Conservation (phyloP, 2,329 filamentous ascomycete genomes). For the Ophiocordyceps unilateralis region DNA sequence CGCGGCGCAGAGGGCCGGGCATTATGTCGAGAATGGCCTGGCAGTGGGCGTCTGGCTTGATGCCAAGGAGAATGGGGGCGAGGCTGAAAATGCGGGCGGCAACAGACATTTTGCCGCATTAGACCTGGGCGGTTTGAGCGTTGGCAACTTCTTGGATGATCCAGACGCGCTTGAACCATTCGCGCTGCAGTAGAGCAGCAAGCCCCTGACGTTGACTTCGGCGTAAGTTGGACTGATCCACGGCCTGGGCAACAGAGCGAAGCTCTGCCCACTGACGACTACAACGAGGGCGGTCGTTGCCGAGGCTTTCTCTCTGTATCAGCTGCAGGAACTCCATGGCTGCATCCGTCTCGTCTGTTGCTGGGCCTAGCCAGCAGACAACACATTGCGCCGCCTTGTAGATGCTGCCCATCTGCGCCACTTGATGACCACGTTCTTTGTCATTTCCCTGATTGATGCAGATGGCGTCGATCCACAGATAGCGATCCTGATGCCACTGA, state of each 20-base stretch:
- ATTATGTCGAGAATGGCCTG: not conserved
- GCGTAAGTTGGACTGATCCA: not conserved
- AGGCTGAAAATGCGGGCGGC: not conserved
- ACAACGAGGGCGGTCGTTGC: not conserved
- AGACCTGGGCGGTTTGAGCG: not conserved
- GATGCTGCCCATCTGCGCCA: not conserved
- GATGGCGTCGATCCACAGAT: not conserved
- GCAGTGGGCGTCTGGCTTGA: not conserved
- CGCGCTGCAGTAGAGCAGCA: not conserved
- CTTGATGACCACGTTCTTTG: not conserved
- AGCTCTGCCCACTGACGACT: not conserved
- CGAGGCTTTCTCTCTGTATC: not conserved
- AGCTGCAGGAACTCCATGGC: not conserved
- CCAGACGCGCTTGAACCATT: not conserved
- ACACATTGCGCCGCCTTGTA: not conserved
- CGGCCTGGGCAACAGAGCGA: not conserved
- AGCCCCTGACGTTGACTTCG: not conserved
- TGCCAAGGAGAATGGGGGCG: not conserved
- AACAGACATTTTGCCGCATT: not conserved
- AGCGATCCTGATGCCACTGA: not conserved
- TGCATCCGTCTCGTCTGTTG: not conserved
- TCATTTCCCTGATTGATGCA: not conserved
- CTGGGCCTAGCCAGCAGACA: not conserved
- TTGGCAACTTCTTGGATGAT: not conserved
- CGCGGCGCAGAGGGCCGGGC: not conserved